Evolutionary conservation across 1,284 basidiomycete genomes (phyloP).

Genomic region (Ustilago cynodontis): DNA sequence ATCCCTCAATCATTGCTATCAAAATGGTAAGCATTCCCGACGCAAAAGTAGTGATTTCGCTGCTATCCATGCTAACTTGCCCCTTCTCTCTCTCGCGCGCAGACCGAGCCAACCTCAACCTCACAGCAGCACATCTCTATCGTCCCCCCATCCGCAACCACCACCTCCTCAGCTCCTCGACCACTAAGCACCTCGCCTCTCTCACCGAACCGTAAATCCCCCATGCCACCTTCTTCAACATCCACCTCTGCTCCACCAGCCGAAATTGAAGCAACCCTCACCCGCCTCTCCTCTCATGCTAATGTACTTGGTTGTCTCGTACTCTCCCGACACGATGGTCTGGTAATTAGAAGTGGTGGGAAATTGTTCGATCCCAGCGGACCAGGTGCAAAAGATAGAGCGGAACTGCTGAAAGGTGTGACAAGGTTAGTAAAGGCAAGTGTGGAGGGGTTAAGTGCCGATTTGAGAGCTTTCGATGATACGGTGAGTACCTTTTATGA

Average conservation of each 20-base stretch:
- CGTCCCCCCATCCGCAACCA: neutral
- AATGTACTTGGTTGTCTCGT: constrained; percentile 60
- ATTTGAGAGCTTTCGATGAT: constrained; percentile 44
- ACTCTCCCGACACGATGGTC: constrained; percentile 56
- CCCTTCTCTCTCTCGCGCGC: neutral
- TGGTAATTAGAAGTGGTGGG: constrained; percentile 63
- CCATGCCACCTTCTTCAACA: constrained; percentile 56
- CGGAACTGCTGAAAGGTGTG: constrained; percentile 53
- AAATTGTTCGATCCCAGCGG: constrained; percentile 68
- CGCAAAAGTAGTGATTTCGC: too few species aligned
- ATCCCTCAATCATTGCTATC: too few species aligned
- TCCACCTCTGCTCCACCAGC: constrained; percentile 51
- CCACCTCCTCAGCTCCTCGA: constrained; percentile 7
- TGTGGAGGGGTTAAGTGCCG: constrained; percentile 40
- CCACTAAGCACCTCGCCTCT: constrained; percentile 38
- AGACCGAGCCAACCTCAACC: too few species aligned
- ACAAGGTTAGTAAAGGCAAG: constrained; percentile 52
- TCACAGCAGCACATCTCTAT: constrained; percentile 22
- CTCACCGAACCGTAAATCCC: constrained; percentile 41
- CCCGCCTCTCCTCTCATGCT: constrained; percentile 55
- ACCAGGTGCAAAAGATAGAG: constrained; percentile 53
- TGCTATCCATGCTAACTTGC: neutral
- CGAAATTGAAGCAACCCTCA: constrained; percentile 63
- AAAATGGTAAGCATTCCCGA: constrained; percentile 5
- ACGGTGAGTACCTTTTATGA: too few species aligned